phyloP scores from a whole-genome alignment of 2,329 filamentous ascomycete genomes.

The Fusarium beomiforme region DNA sequence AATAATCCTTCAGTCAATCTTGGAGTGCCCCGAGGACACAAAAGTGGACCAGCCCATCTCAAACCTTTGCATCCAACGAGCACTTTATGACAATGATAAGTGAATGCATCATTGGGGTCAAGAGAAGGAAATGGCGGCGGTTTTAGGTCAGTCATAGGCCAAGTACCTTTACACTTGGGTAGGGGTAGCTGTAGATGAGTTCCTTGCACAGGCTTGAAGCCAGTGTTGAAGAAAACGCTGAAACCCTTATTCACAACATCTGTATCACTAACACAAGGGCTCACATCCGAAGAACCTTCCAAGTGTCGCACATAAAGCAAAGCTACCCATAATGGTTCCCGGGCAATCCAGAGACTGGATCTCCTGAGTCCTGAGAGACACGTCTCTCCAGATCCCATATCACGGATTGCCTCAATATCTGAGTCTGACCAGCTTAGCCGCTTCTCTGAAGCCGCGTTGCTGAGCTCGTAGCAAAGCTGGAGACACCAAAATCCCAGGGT shows the following conservation, averaged over 20 bases:
- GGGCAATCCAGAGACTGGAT: neutral
- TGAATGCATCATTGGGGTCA: neutral
- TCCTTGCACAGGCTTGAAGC: neutral
- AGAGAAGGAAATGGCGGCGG: neutral
- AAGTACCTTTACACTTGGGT: neutral
- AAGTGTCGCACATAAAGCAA: slow-evolving; percentile 9
- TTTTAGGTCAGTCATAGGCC: neutral
- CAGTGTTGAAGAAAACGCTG: slow-evolving; percentile 14
- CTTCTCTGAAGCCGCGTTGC: slow-evolving; percentile 14
- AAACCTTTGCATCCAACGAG: slow-evolving; percentile 3
- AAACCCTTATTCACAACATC: neutral
- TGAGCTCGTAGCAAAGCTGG: slow-evolving; percentile 24
- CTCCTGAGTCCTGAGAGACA: neutral
- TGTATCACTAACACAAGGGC: slow-evolving; percentile 13
- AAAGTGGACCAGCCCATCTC: slow-evolving; percentile 2
- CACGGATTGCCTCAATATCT: slow-evolving; percentile 1
- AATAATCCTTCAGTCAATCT: slow-evolving; percentile 11
- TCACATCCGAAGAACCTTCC: neutral
- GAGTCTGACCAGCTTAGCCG: slow-evolving; percentile 11
- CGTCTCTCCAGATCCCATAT: slow-evolving; percentile 7
- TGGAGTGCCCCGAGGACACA: neutral
- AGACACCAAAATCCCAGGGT: slow-evolving; percentile 17
- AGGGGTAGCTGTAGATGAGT: neutral
- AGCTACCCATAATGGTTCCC: slow-evolving; percentile 13
- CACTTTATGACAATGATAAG: slow-evolving; percentile 4